Evolutionary conservation across 2,329 filamentous ascomycete species (phyloP).

Genomic region (Polytolypa hystricis): DNA sequence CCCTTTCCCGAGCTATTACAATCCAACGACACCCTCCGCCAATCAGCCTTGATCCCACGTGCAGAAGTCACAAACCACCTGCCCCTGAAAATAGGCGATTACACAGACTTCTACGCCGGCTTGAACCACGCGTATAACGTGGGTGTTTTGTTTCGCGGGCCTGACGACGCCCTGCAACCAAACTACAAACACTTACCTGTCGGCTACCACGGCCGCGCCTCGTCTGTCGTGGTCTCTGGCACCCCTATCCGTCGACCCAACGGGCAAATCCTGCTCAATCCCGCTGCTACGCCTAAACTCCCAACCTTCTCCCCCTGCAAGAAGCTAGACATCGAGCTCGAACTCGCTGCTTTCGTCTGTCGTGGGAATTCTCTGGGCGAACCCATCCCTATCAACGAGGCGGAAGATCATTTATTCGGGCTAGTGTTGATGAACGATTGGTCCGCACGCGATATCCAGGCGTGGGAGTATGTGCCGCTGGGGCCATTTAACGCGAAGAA

Average conservation of each 20-base stretch:
- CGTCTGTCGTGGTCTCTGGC: conserved; percentile 63
- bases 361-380: conserved; percentile 53
- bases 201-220: conserved; percentile 69
- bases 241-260: conserved; percentile 61
- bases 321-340: conserved; percentile 67
- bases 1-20: conserved; percentile 51
- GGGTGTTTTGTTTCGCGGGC: conserved; percentile 61
- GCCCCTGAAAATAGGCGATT: conserved; percentile 69
- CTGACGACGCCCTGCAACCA: conserved; percentile 61
- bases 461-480: conserved; percentile 73
- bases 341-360: conserved; percentile 65
- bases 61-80: conserved; percentile 54
- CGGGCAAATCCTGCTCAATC: conserved; percentile 61
- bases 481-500: conserved; percentile 80
- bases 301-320: conserved; percentile 54
- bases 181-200: conserved; percentile 77
- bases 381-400: conserved; percentile 51
- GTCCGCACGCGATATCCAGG: conserved; percentile 72
- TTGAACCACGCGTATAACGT: conserved; percentile 66
- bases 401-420: conserved; percentile 64
- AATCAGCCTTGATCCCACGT: conserved; percentile 48
- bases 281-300: conserved; percentile 48
- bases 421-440: conserved; percentile 79
- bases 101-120: conserved; percentile 78
- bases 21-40: conserved; percentile 48